Conservation (phyloP, 257 asterid genomes). For the Salvia miltiorrhiza region DNA sequence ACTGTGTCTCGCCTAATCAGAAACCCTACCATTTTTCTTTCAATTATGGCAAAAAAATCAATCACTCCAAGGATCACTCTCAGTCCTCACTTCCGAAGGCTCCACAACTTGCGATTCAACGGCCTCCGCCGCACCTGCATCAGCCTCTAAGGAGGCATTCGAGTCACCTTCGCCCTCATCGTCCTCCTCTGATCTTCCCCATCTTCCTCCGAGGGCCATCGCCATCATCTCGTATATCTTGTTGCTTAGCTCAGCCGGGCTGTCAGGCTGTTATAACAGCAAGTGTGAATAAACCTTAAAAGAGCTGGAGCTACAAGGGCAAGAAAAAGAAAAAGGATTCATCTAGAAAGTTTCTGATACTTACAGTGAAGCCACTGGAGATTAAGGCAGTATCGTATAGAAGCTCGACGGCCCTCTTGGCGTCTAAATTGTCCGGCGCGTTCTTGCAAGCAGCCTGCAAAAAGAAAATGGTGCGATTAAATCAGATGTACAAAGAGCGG, state of each 20-base stretch:
- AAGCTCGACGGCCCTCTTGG: conserved; percentile 88
- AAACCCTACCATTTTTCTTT: background rate
- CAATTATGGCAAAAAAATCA: background rate
- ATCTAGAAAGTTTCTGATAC: background rate
- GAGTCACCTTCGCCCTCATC: conserved; percentile 17
- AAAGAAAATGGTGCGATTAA: background rate
- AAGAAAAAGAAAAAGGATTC: background rate
- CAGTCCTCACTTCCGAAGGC: conserved; percentile 93
- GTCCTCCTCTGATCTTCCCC: conserved; percentile 79
- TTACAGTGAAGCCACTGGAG: conserved; percentile 96
- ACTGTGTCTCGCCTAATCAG: background rate
- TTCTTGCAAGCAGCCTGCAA: conserved; percentile 97
- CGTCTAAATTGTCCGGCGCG: conserved; percentile 81
- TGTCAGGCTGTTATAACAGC: conserved; percentile 66
- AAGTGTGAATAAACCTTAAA: background rate
- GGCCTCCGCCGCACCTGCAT: conserved; percentile 28
- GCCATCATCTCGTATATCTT: conserved; percentile 99
- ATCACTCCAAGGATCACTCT: conserved; percentile 70
- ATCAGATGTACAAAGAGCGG: background rate
- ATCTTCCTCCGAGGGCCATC: conserved; percentile 97
- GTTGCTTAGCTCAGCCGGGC: conserved; percentile 93
- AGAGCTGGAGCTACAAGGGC: background rate
- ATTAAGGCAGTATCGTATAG: conserved; percentile 85
- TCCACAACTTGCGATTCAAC: conserved; percentile 56
- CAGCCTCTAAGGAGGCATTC: conserved; percentile 25